These are phyloP conservation scores for Lipomyces yamadae DNA, from an alignment of 805 yeast genomes.

Conservation along the genomic window DNA sequence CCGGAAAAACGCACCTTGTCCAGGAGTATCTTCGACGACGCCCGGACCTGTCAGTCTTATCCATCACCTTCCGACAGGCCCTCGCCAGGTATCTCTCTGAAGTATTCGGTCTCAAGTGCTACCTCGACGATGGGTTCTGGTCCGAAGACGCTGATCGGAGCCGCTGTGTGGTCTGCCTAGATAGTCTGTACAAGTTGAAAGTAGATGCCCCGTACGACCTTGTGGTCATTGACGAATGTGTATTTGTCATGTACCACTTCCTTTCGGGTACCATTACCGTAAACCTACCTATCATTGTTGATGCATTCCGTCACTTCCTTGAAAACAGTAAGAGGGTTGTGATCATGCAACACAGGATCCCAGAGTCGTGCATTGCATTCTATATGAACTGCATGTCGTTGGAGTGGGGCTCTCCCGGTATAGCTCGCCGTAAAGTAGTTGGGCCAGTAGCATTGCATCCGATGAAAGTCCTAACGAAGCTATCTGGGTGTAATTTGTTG, in stretches of 20 bases:
- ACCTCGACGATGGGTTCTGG: conserved; percentile 8
- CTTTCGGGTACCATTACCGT: not conserved
- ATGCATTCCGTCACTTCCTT: not conserved
- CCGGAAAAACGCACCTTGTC: conserved; percentile 12
- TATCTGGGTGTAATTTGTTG: no score
- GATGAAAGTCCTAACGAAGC: no score
- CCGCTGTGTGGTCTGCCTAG: conserved; percentile 6
- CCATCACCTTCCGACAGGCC: conserved; percentile 2
- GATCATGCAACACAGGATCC: not conserved
- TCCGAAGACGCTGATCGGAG: not conserved
- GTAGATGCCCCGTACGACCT: not conserved
- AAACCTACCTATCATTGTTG: not conserved
- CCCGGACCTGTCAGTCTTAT: not conserved
- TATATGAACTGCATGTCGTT: not conserved
- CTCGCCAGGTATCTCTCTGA: not conserved
- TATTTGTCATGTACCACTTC: not conserved
- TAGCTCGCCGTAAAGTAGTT: not conserved
- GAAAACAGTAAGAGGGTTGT: not conserved
- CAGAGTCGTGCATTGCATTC: not conserved
- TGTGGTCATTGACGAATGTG: not conserved
- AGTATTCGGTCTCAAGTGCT: not conserved
- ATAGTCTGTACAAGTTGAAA: not conserved
- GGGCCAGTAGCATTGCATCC: no score
- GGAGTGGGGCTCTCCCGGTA: not conserved
- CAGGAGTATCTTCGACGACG: not conserved